Evolutionary conservation across 2,329 filamentous ascomycete species (phyloP), one percentile per base, ranked within the genome.

Genomic region (Sporothrix mexicana): DNA sequence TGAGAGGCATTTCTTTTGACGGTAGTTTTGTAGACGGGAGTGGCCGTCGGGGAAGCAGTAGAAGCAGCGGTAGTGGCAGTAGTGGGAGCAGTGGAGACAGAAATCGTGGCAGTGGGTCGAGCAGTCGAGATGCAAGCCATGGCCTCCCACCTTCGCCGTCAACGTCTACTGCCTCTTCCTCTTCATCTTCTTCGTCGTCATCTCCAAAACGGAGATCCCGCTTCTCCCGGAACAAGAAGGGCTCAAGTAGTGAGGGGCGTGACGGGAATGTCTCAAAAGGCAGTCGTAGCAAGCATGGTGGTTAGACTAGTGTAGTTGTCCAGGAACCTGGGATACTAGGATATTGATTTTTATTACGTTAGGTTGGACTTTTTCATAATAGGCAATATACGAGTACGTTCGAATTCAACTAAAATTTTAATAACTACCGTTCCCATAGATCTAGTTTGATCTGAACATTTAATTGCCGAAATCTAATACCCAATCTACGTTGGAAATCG

Each of bases 141-240:
- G 45, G 15, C 1, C 36, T 25, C 43, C 59, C 72, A 3, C 69
- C 70, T 7, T 64, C 67, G 2, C 13, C 59, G 15, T 70, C 73
- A 1, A 64, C 73, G 2, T 55, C 73, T 5, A 69, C 73, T 17
- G 41, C 73, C 3, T 62, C 64, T 13, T 70, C 69, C 1, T 51
- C 55, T 8, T 69, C 73, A 2, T 66, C 70, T 4, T 30, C 59
- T 3, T 41, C 70, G 0, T 68, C 47, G 7, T 61, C 67, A 2
- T 49, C 70, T 0, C 43, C 73, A 4, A 45, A 72, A 20, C 36
- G 61, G 20, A 57, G 61, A 3, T 23, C 73, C 3, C 45, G 61
- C 13, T 71, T 57, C 13, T 13, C 36, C 0, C 55, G 51, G 17
- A 53, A 30, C 43, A 59, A 66, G 4, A 71, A 69, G 6, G 8